Conservation (phyloP, 2,329 filamentous ascomycete species). For the Fusarium veterinarium region DNA sequence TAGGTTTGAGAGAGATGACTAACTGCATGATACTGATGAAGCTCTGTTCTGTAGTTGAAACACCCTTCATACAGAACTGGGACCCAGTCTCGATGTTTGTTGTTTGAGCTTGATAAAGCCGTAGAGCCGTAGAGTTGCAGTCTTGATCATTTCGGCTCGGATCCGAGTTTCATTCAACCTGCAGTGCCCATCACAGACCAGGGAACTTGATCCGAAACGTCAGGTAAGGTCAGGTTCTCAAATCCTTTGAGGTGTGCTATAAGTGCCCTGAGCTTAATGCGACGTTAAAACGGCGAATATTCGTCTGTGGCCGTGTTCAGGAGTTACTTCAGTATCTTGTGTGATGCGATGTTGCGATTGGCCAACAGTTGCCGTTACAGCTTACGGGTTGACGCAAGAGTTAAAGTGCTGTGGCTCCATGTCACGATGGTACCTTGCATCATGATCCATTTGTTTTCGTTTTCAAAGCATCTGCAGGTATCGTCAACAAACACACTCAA, state of each 20-base stretch:
- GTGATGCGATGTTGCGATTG: conserved; percentile 27
- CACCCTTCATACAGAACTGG: conserved; percentile 25
- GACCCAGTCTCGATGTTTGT: conserved; percentile 7
- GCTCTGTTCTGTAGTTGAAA: conserved; percentile 24
- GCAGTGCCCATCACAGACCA: conserved; percentile 7
- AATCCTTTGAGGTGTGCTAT: not conserved
- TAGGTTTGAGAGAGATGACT: conserved; percentile 23
- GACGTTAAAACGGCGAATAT: conserved; percentile 1
- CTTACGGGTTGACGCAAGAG: not conserved
- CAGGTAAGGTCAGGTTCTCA: not conserved
- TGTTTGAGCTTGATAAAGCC: conserved; percentile 6
- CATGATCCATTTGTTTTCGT: conserved; percentile 10
- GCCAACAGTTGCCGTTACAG: conserved; percentile 6
- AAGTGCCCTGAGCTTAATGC: conserved; percentile 16
- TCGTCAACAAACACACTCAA: conserved; percentile 6
- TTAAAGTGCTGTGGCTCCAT: not conserved
- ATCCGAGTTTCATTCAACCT: conserved; percentile 21
- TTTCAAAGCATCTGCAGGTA: not conserved
- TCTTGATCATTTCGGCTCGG: conserved; percentile 20
- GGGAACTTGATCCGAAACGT: conserved; percentile 16
- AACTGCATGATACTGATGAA: conserved; percentile 24
- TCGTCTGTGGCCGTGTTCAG: not conserved
- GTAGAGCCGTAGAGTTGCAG: not conserved
- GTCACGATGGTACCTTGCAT: conserved; percentile 4
- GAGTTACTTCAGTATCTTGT: not conserved